A percentile compares a stretch with the other conserved stretches of the same genome.
phyloP scores from a whole-genome alignment of 768 basidiomycete species.

The Mycena albidolilacea region DNA sequence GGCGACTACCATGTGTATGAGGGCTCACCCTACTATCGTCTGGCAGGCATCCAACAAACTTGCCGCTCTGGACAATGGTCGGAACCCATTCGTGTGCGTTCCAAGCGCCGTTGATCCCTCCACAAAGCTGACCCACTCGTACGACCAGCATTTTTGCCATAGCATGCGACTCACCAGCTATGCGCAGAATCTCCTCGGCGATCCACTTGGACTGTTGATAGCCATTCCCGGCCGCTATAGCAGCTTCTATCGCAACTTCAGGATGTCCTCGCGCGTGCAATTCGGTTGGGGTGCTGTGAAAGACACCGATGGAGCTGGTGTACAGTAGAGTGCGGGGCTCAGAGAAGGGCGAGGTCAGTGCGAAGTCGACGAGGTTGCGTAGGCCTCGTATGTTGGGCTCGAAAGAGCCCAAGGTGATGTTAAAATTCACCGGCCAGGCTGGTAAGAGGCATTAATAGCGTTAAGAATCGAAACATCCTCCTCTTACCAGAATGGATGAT shows the following conservation, averaged over 20 bases:
- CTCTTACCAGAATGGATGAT: conserved; percentile 57
- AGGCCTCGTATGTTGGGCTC: conserved; percentile 48
- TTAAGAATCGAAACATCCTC: conserved; percentile 40
- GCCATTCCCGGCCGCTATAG: conserved; percentile 42
- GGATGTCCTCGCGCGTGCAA: no score
- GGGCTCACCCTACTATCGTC: conserved; percentile 29
- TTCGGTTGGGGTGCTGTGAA: conserved; percentile 39
- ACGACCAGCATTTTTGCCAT: conserved; percentile 41
- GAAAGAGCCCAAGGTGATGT: conserved; percentile 51
- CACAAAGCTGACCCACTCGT: conserved; percentile 55
- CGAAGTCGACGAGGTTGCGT: conserved; percentile 46
- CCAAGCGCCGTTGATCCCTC: conserved; percentile 56
- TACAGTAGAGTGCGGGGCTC: conserved; percentile 42
- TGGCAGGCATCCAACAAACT: conserved; percentile 37
- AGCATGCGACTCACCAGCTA: conserved; percentile 31
- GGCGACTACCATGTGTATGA: background rate
- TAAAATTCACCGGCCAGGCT: conserved; percentile 57
- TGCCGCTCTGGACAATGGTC: conserved; percentile 45
- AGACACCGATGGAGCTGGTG: conserved; percentile 46
- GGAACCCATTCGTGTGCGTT: conserved; percentile 56
- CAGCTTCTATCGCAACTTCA: conserved; percentile 15
- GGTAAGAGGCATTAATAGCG: background rate
- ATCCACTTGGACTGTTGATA: conserved; percentile 52
- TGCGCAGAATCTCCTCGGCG: conserved; percentile 40
- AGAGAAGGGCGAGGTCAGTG: conserved; percentile 2